Conservation (phyloP, 2,329 filamentous ascomycete species). For the Verticillium zaregamsianum region DNA sequence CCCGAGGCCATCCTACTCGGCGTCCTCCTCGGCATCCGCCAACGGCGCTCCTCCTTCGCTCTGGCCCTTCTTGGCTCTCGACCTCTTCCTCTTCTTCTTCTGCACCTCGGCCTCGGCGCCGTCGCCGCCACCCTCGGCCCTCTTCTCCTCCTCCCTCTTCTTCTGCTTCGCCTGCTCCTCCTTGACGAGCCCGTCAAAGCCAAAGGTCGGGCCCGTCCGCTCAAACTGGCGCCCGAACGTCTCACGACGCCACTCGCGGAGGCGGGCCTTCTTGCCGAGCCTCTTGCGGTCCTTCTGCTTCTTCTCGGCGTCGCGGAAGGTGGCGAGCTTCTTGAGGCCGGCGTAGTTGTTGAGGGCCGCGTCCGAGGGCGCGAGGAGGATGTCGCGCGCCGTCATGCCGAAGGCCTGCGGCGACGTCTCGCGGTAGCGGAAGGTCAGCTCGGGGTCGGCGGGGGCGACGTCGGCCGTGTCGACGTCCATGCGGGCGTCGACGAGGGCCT, state of each 20-base stretch:
- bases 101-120: constrained; percentile 21
- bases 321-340: constrained; percentile 89
- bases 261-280: constrained; percentile 85
- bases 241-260: constrained; percentile 77
- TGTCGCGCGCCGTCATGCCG: constrained; percentile 84
- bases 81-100: constrained; percentile 51
- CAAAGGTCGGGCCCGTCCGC: constrained; percentile 40
- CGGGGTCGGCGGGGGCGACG: constrained; percentile 35
- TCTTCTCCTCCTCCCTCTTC: constrained; percentile 23
- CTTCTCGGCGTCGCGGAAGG: constrained; percentile 83
- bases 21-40: constrained; percentile 1
- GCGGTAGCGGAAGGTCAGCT: constrained; percentile 73
- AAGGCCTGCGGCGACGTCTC: constrained; percentile 89
- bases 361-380: constrained; percentile 83
- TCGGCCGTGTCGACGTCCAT: constrained; percentile 69
- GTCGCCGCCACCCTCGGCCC: constrained; percentile 21
- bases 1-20: neutral
- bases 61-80: constrained; percentile 37
- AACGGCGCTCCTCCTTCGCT: constrained; percentile 7
- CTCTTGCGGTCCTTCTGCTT: constrained; percentile 85
- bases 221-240: constrained; percentile 58
- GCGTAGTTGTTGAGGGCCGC: constrained; percentile 82
- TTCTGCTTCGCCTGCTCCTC: constrained; percentile 16
- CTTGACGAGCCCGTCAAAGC: constrained; percentile 2
- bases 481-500: constrained; percentile 78